Percentiles rank a stretch among this genome's conserved stretches.
phyloP scores from a whole-genome alignment of 495 filamentous ascomycete genomes.

The Trichoderma virens region DNA sequence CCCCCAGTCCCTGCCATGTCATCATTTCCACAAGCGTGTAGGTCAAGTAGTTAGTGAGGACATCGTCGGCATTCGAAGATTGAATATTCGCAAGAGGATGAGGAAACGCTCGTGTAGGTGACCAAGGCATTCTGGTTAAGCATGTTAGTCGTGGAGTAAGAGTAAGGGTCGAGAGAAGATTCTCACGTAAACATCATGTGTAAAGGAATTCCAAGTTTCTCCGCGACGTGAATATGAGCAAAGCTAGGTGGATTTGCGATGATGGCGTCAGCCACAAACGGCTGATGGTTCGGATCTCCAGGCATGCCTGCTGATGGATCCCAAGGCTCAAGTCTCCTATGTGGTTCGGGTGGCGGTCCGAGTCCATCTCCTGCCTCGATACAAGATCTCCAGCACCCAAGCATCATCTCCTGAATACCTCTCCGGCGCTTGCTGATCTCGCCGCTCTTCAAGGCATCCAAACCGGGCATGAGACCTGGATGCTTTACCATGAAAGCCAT shows the following conservation, averaged over 20 bases:
- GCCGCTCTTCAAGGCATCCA: constrained; percentile 57
- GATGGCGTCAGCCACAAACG: constrained; percentile 66
- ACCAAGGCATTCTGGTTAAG: constrained; percentile 44
- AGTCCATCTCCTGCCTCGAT: constrained; percentile 42
- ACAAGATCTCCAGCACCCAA: constrained; percentile 55
- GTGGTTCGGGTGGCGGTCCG: constrained; percentile 15
- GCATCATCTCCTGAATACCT: constrained; percentile 55
- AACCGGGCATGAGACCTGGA: constrained; percentile 58
- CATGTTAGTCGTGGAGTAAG: constrained; percentile 24
- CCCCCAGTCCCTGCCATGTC: constrained; percentile 56
- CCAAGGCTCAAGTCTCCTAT: constrained; percentile 15
- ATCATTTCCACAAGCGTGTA: constrained; percentile 67
- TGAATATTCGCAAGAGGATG: constrained; percentile 65
- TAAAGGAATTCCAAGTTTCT: constrained; percentile 55
- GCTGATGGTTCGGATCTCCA: constrained; percentile 21
- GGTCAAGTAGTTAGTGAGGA: constrained; percentile 60
- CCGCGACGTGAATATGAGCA: constrained; percentile 58
- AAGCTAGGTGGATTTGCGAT: constrained; percentile 63
- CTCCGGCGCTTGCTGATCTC: constrained; percentile 53
- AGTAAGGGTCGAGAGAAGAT: constrained; percentile 17
- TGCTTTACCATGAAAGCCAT: constrained; percentile 84
- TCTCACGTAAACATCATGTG: constrained; percentile 54
- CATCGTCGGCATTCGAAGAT: constrained; percentile 48
- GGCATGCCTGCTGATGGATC: constrained; percentile 18
- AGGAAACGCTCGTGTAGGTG: constrained; percentile 56